A percentile compares a stretch with the other conserved stretches of the same genome.
phyloP scores from a whole-genome alignment of 352 stramenopile species.

The Globisporangium megalacanthum region DNA sequence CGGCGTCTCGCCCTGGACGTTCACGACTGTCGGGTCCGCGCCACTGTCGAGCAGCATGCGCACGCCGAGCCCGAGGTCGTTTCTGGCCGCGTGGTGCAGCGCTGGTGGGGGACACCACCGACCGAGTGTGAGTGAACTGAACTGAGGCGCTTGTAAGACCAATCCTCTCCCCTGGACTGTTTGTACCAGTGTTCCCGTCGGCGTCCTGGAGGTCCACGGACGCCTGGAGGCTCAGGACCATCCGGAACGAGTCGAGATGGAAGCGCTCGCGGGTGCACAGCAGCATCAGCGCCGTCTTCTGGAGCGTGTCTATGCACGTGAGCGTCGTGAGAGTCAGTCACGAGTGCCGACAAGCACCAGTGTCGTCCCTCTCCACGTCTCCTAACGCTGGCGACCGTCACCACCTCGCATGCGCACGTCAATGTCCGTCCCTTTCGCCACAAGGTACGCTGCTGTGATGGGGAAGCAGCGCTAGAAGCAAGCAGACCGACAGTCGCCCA shows the following conservation, averaged over 20 bases:
- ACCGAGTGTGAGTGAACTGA: too few species aligned
- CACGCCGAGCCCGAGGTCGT: constrained; percentile 56
- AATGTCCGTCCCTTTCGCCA: constrained; percentile 67
- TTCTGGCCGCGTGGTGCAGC: constrained; percentile 56
- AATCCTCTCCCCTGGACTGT: neutral
- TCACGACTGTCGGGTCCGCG: constrained; percentile 38
- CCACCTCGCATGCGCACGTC: constrained; percentile 49
- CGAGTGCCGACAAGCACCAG: too few species aligned
- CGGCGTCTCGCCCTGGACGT: constrained; percentile 42
- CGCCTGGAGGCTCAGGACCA: constrained; percentile 72
- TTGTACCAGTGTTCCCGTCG: constrained; percentile 62
- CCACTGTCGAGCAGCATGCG: constrained; percentile 61
- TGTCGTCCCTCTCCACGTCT: too few species aligned
- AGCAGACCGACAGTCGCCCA: too few species aligned
- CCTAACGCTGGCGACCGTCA: too few species aligned
- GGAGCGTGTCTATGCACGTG: constrained; percentile 22
- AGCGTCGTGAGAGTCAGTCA: too few species aligned
- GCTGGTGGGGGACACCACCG: constrained; percentile 16
- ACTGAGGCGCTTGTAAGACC: neutral
- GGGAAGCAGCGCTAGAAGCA: constrained; percentile 46
- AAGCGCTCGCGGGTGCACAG: constrained; percentile 65
- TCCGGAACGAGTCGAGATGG: constrained; percentile 77
- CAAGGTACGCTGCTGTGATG: constrained; percentile 69
- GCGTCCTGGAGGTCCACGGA: constrained; percentile 43
- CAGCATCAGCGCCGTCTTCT: constrained; percentile 66